Evolutionary conservation across 1,284 basidiomycete species (phyloP), one percentile per base, ranked within the genome.

Genomic region (Cerrena zonata): DNA sequence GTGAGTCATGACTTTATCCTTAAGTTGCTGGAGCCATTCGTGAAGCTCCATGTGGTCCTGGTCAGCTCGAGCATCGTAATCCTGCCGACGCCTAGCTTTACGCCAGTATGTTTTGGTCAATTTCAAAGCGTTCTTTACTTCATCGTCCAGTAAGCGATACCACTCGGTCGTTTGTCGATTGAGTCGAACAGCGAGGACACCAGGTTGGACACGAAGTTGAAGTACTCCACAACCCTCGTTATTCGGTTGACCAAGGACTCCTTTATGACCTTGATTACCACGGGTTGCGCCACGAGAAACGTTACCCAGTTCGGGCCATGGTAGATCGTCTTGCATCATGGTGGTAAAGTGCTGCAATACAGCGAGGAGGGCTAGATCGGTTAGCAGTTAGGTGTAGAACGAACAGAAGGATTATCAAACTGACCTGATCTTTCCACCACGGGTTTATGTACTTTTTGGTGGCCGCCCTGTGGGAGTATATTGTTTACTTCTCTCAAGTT

Each of bases 41-140:
- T 89, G 86, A 22, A 89, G 69, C 62, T 89, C 86, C 86, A 89
- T 89, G 60, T 89, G 86, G 62, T 89, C 86, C 65, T 89, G 86
- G 71, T 89, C 86, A 1, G 86, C 86, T 47, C 83, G 79, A 46
- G 84, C 78, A 61, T 89, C 85, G 69, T 89, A 89, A 67, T 89
- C 86, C 67, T 89, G 86, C 53, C 86, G 78, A 65, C 86, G 74
- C 49, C 86, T 74, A 11, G 76, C 76, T 64, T 89, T 89, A 56
- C 86, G 75, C 86, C 86, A 89, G 65, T 85, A 89, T 1, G 85
- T 88, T 68, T 89, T 89, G 21, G 86, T 89, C 56, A 87, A 72
- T 66, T 89, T 89, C 59, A 89, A 77, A 11, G 86, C 86, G 53
- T 79, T 77, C 60, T 80, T 87, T 55, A 89, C 86, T 65, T 89